phyloP scores from a whole-genome alignment of 2,329 filamentous ascomycete species.

The Pseudogymnoascus sp. region DNA sequence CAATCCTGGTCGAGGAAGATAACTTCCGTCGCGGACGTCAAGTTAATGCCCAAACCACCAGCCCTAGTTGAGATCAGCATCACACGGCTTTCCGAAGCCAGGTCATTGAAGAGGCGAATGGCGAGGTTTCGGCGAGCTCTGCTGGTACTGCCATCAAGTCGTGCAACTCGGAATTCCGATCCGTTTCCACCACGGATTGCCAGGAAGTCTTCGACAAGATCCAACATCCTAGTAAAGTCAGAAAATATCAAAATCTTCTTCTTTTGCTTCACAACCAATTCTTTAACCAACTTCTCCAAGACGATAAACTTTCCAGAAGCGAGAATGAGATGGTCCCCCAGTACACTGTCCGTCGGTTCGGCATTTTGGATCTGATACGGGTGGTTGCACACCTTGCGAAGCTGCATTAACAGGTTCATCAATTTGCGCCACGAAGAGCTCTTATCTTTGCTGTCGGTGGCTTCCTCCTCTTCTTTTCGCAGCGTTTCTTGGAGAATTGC shows the following conservation, averaged over 20 bases:
- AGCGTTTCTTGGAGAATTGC: slow-evolving; percentile 36
- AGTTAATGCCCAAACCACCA: slow-evolving; percentile 92
- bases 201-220: slow-evolving; percentile 87
- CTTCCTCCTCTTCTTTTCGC: slow-evolving; percentile 23
- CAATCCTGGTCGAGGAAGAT: slow-evolving; percentile 97
- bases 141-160: slow-evolving; percentile 73
- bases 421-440: slow-evolving; percentile 44
- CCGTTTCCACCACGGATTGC: slow-evolving; percentile 39
- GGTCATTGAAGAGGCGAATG: slow-evolving; percentile 89
- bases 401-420: slow-evolving; percentile 90
- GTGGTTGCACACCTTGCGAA: slow-evolving; percentile 89
- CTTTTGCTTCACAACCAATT: slow-evolving; percentile 56
- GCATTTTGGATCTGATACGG: slow-evolving; percentile 46
- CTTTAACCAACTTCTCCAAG: slow-evolving; percentile 75
- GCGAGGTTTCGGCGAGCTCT: slow-evolving; percentile 83
- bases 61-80: slow-evolving; percentile 90
- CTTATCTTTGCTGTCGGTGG: slow-evolving; percentile 14
- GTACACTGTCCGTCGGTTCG: slow-evolving; percentile 42
- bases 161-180: slow-evolving; percentile 61
- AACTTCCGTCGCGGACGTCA: slow-evolving; percentile 92
- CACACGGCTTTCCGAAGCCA: slow-evolving; percentile 70
- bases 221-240: slow-evolving; percentile 82
- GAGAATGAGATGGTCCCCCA: slow-evolving; percentile 75
- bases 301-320: slow-evolving; percentile 83
- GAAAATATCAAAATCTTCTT: slow-evolving; percentile 88